Percentiles rank a stretch among this genome's conserved stretches.
These are phyloP conservation scores for Thelephora ganbajun DNA, from an alignment of 768 basidiomycete genomes.

Conservation along the genomic window DNA sequence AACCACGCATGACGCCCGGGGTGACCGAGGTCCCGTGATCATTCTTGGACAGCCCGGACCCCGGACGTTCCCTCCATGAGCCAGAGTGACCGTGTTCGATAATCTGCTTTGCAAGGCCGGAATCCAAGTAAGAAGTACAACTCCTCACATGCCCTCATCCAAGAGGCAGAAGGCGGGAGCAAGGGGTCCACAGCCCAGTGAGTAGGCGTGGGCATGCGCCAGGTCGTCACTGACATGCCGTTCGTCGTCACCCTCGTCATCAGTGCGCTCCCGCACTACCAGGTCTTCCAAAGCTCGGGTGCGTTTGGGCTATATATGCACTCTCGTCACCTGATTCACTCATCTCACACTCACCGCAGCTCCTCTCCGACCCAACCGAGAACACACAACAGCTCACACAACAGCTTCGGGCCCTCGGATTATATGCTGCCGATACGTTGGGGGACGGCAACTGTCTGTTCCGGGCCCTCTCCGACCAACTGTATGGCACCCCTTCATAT, in stretches of 20 bases:
- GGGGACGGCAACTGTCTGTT: constrained; percentile 94
- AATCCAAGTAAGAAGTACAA: constrained; percentile 7
- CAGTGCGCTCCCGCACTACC: constrained; percentile 45
- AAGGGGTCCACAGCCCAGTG: constrained; percentile 24
- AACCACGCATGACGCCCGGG: background rate
- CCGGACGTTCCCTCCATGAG: constrained; percentile 7
- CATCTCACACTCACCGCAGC: constrained; percentile 10
- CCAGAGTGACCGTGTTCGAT: background rate
- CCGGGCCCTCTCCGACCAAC: constrained; percentile 79
- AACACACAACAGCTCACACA: constrained; percentile 52
- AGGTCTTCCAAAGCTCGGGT: constrained; percentile 45
- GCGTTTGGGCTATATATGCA: constrained; percentile 14
- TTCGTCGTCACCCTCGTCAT: constrained; percentile 6
- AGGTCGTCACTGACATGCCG: background rate
- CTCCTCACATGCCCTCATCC: constrained; percentile 24
- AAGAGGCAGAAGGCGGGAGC: constrained; percentile 21
- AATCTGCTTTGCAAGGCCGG: background rate
- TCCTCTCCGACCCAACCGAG: constrained; percentile 43
- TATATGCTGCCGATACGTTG: constrained; percentile 78
- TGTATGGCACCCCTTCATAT: constrained; percentile 58
- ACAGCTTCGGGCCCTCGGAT: constrained; percentile 64
- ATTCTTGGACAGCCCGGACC: constrained; percentile 8
- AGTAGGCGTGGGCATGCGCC: constrained; percentile 13
- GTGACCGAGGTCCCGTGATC: constrained; percentile 15
- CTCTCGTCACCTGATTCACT: background rate